These are phyloP conservation scores for Xylaria scruposa DNA, from an alignment of 495 filamentous ascomycete genomes.

Conservation along the genomic window DNA sequence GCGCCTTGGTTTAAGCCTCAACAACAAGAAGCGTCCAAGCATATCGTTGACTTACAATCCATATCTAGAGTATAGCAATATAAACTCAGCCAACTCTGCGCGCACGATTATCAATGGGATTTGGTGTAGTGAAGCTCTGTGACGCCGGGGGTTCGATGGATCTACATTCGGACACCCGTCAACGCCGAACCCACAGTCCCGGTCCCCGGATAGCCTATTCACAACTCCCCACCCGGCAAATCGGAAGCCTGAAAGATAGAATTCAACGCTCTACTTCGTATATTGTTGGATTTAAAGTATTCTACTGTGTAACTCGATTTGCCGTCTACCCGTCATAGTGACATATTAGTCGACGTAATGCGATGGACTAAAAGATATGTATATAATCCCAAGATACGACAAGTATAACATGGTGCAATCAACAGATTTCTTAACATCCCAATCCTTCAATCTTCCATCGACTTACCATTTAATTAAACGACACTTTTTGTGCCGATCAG, in stretches of 20 bases:
- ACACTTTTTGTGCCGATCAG: not conserved
- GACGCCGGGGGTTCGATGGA: not conserved
- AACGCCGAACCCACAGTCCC: not conserved
- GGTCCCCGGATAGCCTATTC: conserved; percentile 10
- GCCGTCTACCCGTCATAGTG: not conserved
- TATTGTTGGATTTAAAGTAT: not conserved
- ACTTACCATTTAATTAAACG: not conserved
- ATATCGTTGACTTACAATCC: too few species aligned
- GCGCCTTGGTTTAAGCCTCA: too few species aligned
- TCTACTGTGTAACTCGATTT: not conserved
- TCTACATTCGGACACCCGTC: conserved; percentile 4
- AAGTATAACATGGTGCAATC: not conserved
- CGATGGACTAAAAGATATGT: not conserved
- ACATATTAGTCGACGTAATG: not conserved
- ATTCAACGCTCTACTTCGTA: not conserved
- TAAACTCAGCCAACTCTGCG: too few species aligned
- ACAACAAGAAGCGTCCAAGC: too few species aligned
- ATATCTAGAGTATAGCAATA: too few species aligned
- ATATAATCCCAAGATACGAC: not conserved
- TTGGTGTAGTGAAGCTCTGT: too few species aligned
- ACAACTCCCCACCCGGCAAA: not conserved
- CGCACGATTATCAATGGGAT: too few species aligned
- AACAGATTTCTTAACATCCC: not conserved
- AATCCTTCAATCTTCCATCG: not conserved
- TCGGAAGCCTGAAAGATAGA: not conserved